Conservation (phyloP, 2,329 filamentous ascomycete species). For the Sporothrix globosa region DNA sequence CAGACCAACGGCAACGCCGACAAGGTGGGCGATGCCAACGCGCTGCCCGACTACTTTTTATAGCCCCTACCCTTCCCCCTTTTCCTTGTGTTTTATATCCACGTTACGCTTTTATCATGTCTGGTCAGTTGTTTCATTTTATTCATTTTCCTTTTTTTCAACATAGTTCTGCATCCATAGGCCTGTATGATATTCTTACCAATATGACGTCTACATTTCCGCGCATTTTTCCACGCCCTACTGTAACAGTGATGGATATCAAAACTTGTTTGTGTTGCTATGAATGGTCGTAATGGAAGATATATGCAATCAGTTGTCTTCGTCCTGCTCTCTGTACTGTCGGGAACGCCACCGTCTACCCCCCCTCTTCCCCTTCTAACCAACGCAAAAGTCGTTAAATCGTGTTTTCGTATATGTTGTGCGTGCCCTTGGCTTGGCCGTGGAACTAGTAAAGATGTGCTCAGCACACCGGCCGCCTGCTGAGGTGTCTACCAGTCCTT, state of each 20-base stretch:
- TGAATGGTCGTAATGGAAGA: neutral
- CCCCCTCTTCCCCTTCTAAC: neutral
- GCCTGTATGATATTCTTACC: conserved; percentile 26
- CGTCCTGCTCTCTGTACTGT: neutral
- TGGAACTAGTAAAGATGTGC: neutral
- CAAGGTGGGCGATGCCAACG: conserved; percentile 65
- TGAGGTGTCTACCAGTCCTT: conserved; percentile 77
- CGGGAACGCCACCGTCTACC: neutral
- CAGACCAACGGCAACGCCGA: conserved; percentile 54
- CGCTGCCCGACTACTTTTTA: conserved; percentile 73
- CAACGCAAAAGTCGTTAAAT: conserved; percentile 30
- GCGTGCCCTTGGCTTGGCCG: neutral
- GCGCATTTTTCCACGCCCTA: no score
- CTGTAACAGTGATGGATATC: neutral
- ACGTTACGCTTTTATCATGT: conserved; percentile 3
- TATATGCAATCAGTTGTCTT: neutral
- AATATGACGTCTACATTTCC: conserved; percentile 3
- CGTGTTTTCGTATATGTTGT: conserved; percentile 20
- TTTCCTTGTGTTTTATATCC: neutral
- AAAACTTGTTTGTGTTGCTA: conserved; percentile 7
- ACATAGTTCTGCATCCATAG: neutral
- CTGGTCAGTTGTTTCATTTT: neutral
- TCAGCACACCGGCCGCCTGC: no score
- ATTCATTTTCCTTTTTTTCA: neutral
- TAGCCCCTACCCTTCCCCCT: conserved; percentile 43